Conservation (phyloP, 192 early-diverging fungal genomes). For the Linnemannia hyalina region DNA sequence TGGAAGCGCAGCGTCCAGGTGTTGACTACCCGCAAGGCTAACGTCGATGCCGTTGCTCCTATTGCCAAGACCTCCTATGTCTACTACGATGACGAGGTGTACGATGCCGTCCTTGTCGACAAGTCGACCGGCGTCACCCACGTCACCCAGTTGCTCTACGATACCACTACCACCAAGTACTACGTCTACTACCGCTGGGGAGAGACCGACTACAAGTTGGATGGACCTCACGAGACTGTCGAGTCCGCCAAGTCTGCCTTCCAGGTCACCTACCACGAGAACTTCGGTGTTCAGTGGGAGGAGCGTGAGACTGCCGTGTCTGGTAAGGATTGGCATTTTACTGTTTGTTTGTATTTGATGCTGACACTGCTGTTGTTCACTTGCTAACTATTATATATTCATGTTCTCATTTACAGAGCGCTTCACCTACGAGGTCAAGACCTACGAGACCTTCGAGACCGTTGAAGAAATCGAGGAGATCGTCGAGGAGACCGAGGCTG, state of each 20-base stretch:
- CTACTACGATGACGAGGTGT: conserved; percentile 9
- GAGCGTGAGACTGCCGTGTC: conserved; percentile 14
- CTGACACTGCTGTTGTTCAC: no score
- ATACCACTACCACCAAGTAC: conserved; percentile 6
- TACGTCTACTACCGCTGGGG: conserved; percentile 30
- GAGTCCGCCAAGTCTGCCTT: conserved; percentile 20
- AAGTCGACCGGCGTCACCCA: conserved; percentile 16
- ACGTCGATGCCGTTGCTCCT: conserved; percentile 24
- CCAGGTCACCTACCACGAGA: conserved; percentile 20
- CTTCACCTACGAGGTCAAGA: conserved; percentile 36
- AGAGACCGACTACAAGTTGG: conserved; percentile 16
- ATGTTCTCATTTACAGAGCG: conserved; percentile 26
- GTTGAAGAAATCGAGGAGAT: conserved; percentile 40
- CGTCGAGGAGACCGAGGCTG: conserved; percentile 39
- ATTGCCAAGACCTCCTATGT: conserved; percentile 23
- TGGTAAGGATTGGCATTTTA: no score
- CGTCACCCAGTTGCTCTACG: conserved; percentile 9
- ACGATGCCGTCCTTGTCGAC: not conserved
- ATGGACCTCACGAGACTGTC: conserved; percentile 18
- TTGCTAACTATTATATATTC: no score
- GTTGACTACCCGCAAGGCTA: conserved; percentile 33
- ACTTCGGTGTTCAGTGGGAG: conserved; percentile 13
- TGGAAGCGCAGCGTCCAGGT: conserved; percentile 41
- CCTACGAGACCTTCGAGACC: conserved; percentile 41
- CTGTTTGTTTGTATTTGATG: no score